Base-by-base conservation (phyloP, 495 filamentous ascomycete species). In the Talaromyces liani region DNA sequence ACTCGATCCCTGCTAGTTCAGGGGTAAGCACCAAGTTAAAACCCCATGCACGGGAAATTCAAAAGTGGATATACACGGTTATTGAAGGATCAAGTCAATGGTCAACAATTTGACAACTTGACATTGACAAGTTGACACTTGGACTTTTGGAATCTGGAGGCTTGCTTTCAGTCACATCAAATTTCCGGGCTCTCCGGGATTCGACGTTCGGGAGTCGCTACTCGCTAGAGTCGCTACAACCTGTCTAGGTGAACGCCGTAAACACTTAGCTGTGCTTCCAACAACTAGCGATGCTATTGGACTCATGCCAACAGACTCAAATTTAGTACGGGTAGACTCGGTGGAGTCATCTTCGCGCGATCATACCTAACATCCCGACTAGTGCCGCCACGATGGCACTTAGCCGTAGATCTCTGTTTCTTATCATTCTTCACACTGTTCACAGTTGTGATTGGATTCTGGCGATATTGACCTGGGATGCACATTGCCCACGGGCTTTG, bases 291-390 rank as follows among this genome's bases (percentile, higher is more conserved):
- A 20, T 49, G 2, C 18, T 4, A 49, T 49, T 49, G 45, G 45
- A 18, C n/a, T 20, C 45, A 20, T 9, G 45, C 24, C 53, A 27
- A 6, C n/a, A 56, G 53, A 56, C 51, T 55, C 51, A 56, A 56
- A 29, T n/a, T 56, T 56, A 56, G 27, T 27, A 56, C 53, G 12
- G 53, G 36, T n/a, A 24, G 41, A 25, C 2, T n/a, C 20, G 53
- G 36, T n/a, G 41, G 41, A 25, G 6, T n/a, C 20, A 20, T 7
- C 24, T 51, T 49, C 39, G 59, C 59, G 59, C 59, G 59, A 61
- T 61, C 59, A 61, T 61, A 61, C 59, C 53, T 27, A 56, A 56
- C 53, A 29, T 27, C 10, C 51, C 22, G 53, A 29, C 59, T 61
- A 45, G 59, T 31, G 59, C 59, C 34, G 41, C 20, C 6, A 24